phyloP scores from a whole-genome alignment of 768 basidiomycete species.

The Strobilomyces echinocephalus region DNA sequence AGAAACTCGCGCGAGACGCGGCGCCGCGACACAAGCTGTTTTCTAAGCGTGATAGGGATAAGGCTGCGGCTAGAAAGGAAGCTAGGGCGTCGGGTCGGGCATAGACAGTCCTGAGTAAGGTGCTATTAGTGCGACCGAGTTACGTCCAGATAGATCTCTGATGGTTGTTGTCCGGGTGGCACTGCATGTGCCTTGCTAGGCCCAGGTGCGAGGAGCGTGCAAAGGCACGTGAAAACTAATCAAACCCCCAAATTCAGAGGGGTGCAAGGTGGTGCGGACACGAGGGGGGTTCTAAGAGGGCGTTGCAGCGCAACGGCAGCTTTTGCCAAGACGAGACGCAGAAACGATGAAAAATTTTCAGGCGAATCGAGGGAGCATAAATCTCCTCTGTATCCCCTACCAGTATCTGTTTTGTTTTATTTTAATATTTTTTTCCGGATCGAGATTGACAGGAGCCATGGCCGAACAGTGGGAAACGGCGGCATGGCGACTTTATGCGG shows the following conservation, averaged over 20 bases:
- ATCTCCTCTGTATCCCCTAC: constrained; percentile 1
- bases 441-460: constrained; percentile 22
- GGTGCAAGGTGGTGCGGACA: constrained; percentile 23
- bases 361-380: background rate
- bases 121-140: constrained; percentile 15
- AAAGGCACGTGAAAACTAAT: constrained; percentile 27
- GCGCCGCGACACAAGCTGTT: constrained; percentile 74
- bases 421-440: constrained; percentile 1
- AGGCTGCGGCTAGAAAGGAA: constrained; percentile 50
- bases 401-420: background rate
- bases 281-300: constrained; percentile 23
- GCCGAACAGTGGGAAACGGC: constrained; percentile 19
- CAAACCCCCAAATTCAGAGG: constrained; percentile 26
- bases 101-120: constrained; percentile 13
- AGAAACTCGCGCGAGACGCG: constrained; percentile 54
- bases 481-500: constrained; percentile 30
- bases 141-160: constrained; percentile 10
- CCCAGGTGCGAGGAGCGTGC: constrained; percentile 23
- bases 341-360: background rate
- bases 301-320: background rate
- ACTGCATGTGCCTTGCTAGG: constrained; percentile 19
- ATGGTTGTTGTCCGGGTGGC: constrained; percentile 15
- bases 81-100: constrained; percentile 30
- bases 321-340: background rate
- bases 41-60: constrained; percentile 76